Conservation (phyloP, 108 stramenopile species). For the Phaeodactylum tricornutum region DNA sequence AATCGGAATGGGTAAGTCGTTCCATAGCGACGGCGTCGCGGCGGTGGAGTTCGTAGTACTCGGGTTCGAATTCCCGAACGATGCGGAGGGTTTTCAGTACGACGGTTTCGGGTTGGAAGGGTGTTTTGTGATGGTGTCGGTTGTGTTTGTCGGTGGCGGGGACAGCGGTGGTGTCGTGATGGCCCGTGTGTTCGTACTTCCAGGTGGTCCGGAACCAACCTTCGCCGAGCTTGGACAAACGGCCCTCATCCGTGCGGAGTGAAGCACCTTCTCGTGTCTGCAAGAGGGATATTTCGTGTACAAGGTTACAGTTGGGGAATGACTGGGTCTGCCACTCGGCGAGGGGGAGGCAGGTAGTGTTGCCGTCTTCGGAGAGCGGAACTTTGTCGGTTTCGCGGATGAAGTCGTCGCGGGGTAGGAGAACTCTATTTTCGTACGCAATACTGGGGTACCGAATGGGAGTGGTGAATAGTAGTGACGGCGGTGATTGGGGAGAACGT, state of each 20-base stretch:
- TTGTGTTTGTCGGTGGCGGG: conserved; percentile 13
- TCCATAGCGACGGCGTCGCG: conserved; percentile 86
- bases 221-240: conserved; percentile 49
- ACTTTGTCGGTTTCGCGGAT: no score
- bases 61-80: conserved; percentile 68
- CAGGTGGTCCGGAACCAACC: conserved; percentile 83
- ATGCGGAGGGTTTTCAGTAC: conserved; percentile 74
- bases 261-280: no score
- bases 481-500: no score
- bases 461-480: no score
- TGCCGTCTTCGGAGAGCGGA: no score
- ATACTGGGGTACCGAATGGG: no score
- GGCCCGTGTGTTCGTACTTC: conserved; percentile 28
- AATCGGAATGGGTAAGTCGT: conserved; percentile 60
- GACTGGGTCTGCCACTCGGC: conserved; percentile 51
- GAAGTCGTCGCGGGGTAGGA: no score
- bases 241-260: conserved; percentile 3
- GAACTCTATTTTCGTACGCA: no score
- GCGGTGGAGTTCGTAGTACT: conserved; percentile 77
- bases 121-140: conserved; percentile 19
- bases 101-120: conserved; percentile 20
- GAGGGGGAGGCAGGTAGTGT: conserved; percentile 55
- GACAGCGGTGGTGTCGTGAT: conserved; percentile 16
- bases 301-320: conserved; percentile 58
- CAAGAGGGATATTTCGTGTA: conserved; percentile 55